Percentiles rank a stretch among this genome's conserved stretches.
These are phyloP conservation scores for Rubus parviflorus DNA, from an alignment of 306 rosid species.

Conservation along the genomic window DNA sequence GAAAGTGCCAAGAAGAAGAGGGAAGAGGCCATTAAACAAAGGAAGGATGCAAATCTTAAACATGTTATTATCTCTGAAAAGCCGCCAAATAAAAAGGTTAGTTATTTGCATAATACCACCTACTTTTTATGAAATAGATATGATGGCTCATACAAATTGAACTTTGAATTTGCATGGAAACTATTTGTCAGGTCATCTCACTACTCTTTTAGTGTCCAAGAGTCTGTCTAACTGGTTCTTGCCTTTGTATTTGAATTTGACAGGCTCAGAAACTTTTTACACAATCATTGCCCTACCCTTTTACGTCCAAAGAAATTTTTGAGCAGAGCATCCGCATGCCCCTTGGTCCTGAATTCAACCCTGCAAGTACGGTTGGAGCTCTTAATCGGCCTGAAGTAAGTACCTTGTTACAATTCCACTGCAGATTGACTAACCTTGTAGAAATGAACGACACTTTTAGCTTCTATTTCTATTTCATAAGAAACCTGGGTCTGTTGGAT, in stretches of 20 bases:
- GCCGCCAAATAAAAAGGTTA: slow-evolving; percentile 69
- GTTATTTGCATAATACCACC: slow-evolving; percentile 12
- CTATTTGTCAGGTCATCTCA: background rate
- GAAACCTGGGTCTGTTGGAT: background rate
- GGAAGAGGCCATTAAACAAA: slow-evolving; percentile 67
- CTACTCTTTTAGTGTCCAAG: background rate
- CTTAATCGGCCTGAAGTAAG: slow-evolving; percentile 92
- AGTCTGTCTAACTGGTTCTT: slow-evolving; percentile 15
- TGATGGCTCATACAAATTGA: background rate
- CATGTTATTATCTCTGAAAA: slow-evolving; percentile 89
- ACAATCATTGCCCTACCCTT: slow-evolving; percentile 72
- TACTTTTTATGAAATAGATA: slow-evolving; percentile 1
- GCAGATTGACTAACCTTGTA: slow-evolving; percentile 15
- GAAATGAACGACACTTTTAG: background rate
- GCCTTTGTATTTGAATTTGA: slow-evolving; percentile 31
- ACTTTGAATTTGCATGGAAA: slow-evolving; percentile 4
- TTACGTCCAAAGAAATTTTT: slow-evolving; percentile 68
- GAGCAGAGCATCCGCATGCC: slow-evolving; percentile 88
- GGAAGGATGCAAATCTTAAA: slow-evolving; percentile 81
- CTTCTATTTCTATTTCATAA: background rate
- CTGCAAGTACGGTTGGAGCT: slow-evolving; percentile 59
- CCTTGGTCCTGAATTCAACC: slow-evolving; percentile 94
- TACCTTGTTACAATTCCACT: slow-evolving; percentile 25
- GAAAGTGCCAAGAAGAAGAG: slow-evolving; percentile 65
- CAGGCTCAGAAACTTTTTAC: slow-evolving; percentile 92